Evolutionary conservation across 345 rosid genomes (phyloP).

Genomic region (Ceriops decandra): DNA sequence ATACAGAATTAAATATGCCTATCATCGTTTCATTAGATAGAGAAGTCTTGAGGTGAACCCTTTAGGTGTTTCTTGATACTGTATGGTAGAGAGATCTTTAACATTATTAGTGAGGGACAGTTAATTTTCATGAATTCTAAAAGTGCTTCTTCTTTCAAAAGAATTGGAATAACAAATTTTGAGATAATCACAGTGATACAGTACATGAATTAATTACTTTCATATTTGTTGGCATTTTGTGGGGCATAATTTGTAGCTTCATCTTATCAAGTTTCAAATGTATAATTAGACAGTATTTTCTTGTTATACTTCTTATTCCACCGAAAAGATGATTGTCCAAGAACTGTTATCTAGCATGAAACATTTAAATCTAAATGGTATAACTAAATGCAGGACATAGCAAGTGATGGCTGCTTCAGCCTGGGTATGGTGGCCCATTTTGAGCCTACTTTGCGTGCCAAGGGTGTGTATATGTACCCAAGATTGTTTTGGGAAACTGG

Average conservation of each 20-base stretch:
- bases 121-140: neutral
- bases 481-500: conserved; percentile 91
- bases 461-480: conserved; percentile 83
- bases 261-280: neutral
- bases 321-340: neutral
- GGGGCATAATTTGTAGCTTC: neutral
- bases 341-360: neutral
- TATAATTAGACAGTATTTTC: conserved; percentile 9
- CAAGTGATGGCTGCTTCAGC: conserved; percentile 91
- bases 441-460: conserved; percentile 49
- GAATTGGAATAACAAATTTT: neutral
- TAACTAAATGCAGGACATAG: conserved; percentile 60
- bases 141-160: neutral
- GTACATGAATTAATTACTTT: neutral
- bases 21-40: neutral
- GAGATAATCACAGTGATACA: neutral
- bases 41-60: neutral
- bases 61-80: neutral
- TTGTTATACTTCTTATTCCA: neutral
- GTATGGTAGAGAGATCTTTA: neutral
- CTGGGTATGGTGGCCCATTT: conserved; percentile 84
- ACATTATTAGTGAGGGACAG: neutral
- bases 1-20: neutral
- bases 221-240: neutral
- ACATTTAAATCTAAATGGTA: conserved; percentile 1